phyloP scores from a whole-genome alignment of 345 rosid genomes.

The Brassica rapa region DNA sequence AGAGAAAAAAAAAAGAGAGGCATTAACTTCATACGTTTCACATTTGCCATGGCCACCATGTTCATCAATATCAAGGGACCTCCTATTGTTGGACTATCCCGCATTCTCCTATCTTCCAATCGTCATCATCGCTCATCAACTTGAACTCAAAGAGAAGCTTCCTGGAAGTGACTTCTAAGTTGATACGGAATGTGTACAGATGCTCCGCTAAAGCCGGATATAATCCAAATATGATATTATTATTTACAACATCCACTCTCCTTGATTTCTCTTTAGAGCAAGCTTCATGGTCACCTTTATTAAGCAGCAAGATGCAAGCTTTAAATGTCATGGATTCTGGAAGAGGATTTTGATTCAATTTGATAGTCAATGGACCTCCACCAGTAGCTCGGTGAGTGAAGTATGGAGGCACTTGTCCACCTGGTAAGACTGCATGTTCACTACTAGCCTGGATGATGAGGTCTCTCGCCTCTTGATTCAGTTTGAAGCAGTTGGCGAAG shows the following conservation, averaged over 20 bases:
- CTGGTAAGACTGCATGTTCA: neutral
- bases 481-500: neutral
- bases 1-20: no score
- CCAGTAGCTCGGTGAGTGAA: neutral
- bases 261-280: neutral
- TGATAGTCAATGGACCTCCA: neutral
- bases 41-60: neutral
- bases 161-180: neutral
- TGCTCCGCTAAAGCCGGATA: neutral
- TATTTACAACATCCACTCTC: neutral
- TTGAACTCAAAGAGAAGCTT: neutral
- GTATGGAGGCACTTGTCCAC: neutral
- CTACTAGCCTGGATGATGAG: neutral
- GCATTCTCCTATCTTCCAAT: neutral
- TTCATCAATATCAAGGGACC: neutral
- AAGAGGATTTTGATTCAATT: neutral
- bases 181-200: neutral
- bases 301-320: neutral
- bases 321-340: neutral
- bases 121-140: neutral
- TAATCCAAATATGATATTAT: neutral
- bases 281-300: neutral
- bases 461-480: slow-evolving; percentile 13
- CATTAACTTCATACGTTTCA: neutral
- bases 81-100: neutral